phyloP scores from a whole-genome alignment of 2,329 filamentous ascomycete species.

The Exophiala sp. region DNA sequence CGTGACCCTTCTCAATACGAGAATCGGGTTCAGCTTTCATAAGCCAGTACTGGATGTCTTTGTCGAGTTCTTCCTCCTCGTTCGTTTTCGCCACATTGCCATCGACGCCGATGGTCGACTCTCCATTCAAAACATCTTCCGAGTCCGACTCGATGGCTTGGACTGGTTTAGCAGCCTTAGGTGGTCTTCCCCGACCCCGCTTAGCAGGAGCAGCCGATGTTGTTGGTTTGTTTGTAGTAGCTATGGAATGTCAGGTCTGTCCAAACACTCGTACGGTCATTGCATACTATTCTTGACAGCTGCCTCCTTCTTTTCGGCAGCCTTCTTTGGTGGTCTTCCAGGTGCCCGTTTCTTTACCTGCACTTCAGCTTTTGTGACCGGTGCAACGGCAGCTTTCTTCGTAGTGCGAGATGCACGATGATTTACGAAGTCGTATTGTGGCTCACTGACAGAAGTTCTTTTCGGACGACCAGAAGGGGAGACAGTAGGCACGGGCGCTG shows the following conservation, averaged over 20 bases:
- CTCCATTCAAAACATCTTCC: conserved; percentile 4
- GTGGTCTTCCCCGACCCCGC: too few relatives aligned
- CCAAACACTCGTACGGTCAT: neutral
- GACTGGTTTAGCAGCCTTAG: neutral
- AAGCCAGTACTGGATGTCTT: conserved; percentile 63
- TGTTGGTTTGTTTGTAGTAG: neutral
- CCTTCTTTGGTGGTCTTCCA: conserved; percentile 2
- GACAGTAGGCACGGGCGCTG: neutral
- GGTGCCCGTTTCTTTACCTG: conserved; percentile 5
- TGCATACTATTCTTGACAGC: neutral
- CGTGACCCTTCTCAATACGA: conserved; percentile 77
- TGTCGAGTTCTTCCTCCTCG: conserved; percentile 13
- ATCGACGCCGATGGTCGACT: conserved; percentile 10
- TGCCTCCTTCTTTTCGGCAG: neutral
- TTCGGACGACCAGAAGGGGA: conserved; percentile 21
- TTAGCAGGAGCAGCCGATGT: neutral
- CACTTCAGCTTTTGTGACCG: neutral
- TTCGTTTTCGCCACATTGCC: conserved; percentile 9
- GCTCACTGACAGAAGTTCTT: conserved; percentile 18
- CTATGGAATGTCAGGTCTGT: neutral
- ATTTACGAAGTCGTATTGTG: conserved; percentile 17
- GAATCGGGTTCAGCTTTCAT: conserved; percentile 88
- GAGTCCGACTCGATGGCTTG: conserved; percentile 1
- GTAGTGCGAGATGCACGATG: conserved; percentile 11
- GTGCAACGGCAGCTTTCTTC: neutral